Conservation (phyloP, 345 rosid genomes). For the Dipteronia dyeriana region DNA sequence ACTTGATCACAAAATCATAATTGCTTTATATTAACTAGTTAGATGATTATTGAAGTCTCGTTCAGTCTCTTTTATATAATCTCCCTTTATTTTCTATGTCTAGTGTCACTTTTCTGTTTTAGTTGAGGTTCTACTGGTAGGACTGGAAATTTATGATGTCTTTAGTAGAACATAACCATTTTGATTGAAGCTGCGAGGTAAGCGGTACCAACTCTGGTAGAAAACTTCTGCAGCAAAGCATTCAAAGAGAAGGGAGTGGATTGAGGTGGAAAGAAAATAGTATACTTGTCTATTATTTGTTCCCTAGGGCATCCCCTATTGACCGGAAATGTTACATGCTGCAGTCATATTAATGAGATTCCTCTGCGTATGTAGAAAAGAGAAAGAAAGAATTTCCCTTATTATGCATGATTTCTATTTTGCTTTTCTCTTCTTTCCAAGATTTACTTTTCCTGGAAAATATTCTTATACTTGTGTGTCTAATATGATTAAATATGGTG, state of each 20-base stretch:
- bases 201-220: neutral
- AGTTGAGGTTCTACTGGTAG: too few species aligned
- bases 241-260: neutral
- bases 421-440: too few species aligned
- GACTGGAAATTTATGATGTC: too few species aligned
- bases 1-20: neutral
- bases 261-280: neutral
- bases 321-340: neutral
- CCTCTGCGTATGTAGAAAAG: too few species aligned
- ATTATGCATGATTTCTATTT: too few species aligned
- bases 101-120: too few species aligned
- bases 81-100: neutral
- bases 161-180: neutral
- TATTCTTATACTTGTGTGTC: too few species aligned
- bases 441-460: too few species aligned
- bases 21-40: neutral
- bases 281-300: constrained; percentile 1
- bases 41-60: constrained; percentile 10
- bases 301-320: neutral
- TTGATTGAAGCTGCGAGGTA: neutral
- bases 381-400: too few species aligned
- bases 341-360: too few species aligned
- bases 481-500: too few species aligned
- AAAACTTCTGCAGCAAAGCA: neutral
- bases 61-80: neutral